Base-by-base conservation (phyloP, 805 yeast genomes). In the Candida berthetii region DNA sequence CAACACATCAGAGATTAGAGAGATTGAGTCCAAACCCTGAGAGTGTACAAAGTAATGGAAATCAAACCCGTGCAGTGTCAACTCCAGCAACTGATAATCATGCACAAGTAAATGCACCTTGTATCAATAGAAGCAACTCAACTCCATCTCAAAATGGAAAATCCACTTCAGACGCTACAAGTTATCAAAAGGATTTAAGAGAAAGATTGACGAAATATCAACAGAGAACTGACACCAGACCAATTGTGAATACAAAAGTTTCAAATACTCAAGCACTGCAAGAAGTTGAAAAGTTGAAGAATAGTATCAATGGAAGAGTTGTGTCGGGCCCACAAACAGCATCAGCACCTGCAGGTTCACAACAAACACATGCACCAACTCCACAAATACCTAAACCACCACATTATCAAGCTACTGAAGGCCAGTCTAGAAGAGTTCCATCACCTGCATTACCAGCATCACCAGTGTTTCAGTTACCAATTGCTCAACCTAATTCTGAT, bases 1-100 rank as follows among this genome's bases (percentile, higher is more conserved):
- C 40, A 16, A 16, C 36, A 9, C 40, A 32, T 25, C 36, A 31
- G 11, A 31, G 36, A 31, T 38, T 32, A 27, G 29, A 27, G 4
- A 27, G 29, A 27, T 27, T 27, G 29, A 27, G 8, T 13, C n/a
- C 29, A 11, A 27, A 27, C 4, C 11, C 5, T 11, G 9, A 27
- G 8, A 13, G n/a, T 9, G 4, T 27, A 27, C n/a, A 27, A 27
- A 5, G 11, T 27, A 11, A 9, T 13, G 8, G 5, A 10, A 13
- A 13, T 27, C 29, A 27, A 13, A 13, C 4, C n/a, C 29, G n/a
- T 27, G 29, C 11, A 10, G 29, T 27, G 4, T 27, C 29, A 8
- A 27, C 5, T 10, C 29, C 29, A 8, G 8, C n/a, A 10, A 9
- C n/a, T 27, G n/a, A 27, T 27, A 27, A 22, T 7, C 32, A 8